Evolutionary conservation across 163 green algal species (phyloP), one percentile per base, ranked within the genome.

Genomic region (Prototheca stagnorum): DNA sequence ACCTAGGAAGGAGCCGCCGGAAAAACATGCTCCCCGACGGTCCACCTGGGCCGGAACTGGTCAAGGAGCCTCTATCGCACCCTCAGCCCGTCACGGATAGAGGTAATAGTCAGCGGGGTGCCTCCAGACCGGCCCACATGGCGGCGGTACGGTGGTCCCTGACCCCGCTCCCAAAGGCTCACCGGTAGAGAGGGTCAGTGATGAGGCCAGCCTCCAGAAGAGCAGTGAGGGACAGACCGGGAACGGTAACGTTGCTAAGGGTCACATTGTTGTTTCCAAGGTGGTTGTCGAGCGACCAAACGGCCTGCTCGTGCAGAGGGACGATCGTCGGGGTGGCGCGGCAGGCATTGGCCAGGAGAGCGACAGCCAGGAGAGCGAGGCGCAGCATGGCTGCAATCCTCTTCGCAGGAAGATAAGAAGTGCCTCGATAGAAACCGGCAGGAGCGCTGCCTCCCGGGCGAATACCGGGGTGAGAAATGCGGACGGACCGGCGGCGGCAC

Each of bases 171-270:
- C 4, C 16, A 14, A 1, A 45, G 6, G 3, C 55, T 16, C 28
- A 77, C 68, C 75, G 64, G 51, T 70, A 82, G 26, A 78, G 57
- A 11, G 68, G 68, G 24, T 78, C 59, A 7, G 28, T 36, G 1
- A 78, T 39, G 0, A 71, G 24, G 6, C 68, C 62, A 7, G 39
- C 44, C 16, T 47, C n/a, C 0, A 56, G 26, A 17, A 81, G 54
- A 14, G 43, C 25, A 3, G 61, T 19, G 17, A 73, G 46, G 0
- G 62, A 49, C 31, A 37, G 11, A 12, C 12, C 12, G 12, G 31
- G 31, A 37, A 37, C 31, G 31, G 11, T 9, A 9, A 37, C 31
- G 31, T 37, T 37, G 9, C 31, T 9, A 12, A 37, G 31, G 12
- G 31, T 37, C 11, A 37, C 31, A 37, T 37, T 37, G 31, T 37